These are phyloP conservation scores for Sarocladium strictum DNA, from an alignment of 2,329 filamentous ascomycete species.

Conservation along the genomic window DNA sequence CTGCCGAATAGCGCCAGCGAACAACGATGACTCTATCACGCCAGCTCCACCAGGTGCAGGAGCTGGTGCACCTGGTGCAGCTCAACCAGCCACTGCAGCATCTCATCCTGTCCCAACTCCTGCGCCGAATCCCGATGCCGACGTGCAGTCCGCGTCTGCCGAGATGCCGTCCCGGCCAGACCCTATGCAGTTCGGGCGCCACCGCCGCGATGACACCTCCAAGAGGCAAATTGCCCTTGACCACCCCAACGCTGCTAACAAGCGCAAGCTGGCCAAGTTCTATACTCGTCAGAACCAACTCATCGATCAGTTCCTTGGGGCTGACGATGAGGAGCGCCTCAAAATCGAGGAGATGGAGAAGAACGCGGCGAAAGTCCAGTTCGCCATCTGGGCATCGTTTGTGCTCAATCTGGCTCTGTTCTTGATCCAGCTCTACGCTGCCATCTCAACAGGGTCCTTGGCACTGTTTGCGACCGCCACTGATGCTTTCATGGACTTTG, in stretches of 20 bases:
- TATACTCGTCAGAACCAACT: slow-evolving; percentile 42
- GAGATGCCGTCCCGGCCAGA: slow-evolving; percentile 18
- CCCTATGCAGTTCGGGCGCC: slow-evolving; percentile 33
- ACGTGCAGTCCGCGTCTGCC: slow-evolving; percentile 3
- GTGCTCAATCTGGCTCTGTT: slow-evolving; percentile 48
- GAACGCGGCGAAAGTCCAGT: slow-evolving; percentile 44
- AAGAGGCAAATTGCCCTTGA: slow-evolving; percentile 1
- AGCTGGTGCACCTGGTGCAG: neutral
- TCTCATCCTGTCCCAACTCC: neutral
- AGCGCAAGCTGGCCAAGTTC: slow-evolving; percentile 37
- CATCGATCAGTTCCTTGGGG: slow-evolving; percentile 48
- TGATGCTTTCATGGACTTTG: slow-evolving; percentile 60
- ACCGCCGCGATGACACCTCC: slow-evolving; percentile 24
- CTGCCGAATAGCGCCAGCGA: neutral
- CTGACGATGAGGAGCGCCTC: slow-evolving; percentile 42
- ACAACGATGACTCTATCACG: neutral
- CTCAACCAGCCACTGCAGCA: neutral
- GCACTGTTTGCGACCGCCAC: slow-evolving; percentile 61
- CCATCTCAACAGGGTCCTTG: slow-evolving; percentile 52
- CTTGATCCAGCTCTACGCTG: slow-evolving; percentile 53
- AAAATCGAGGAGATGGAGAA: slow-evolving; percentile 45
- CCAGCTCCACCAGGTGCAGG: neutral
- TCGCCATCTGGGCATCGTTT: slow-evolving; percentile 48
- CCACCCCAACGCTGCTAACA: slow-evolving; percentile 36
- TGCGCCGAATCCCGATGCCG: neutral